Evolutionary conservation across 1,284 basidiomycete species (phyloP).

Genomic region (Cystobasidium slooffiae): DNA sequence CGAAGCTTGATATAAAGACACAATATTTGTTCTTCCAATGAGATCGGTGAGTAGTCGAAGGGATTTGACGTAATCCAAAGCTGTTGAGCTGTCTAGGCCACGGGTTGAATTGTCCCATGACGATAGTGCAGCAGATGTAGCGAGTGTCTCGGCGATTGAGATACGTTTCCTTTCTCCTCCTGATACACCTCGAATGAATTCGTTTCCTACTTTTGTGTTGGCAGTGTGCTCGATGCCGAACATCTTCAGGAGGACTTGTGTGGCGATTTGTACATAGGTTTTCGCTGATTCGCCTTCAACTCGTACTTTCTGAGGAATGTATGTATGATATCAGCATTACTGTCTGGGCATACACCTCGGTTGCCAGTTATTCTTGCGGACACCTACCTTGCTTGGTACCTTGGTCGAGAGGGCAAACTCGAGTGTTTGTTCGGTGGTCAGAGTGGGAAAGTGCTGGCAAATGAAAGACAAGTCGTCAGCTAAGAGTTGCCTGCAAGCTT

Average conservation of each 20-base stretch:
- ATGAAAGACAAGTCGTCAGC: neutral
- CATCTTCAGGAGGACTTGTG: slow-evolving; percentile 67
- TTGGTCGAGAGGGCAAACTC: slow-evolving; percentile 42
- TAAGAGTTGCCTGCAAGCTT: too few species aligned
- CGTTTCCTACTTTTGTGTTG: slow-evolving; percentile 78
- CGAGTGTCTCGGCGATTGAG: slow-evolving; percentile 43
- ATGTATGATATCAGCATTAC: neutral
- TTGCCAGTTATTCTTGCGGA: neutral
- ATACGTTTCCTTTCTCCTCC: slow-evolving; percentile 67
- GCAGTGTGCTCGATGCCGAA: slow-evolving; percentile 76
- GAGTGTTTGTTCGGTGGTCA: slow-evolving; percentile 63
- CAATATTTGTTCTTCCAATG: slow-evolving; percentile 75
- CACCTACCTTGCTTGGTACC: slow-evolving; percentile 18
- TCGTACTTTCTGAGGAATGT: slow-evolving; percentile 1
- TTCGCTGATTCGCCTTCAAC: slow-evolving; percentile 20
- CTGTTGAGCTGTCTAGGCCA: slow-evolving; percentile 74
- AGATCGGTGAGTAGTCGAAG: slow-evolving; percentile 78
- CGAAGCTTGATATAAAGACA: slow-evolving; percentile 77
- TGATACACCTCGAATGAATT: slow-evolving; percentile 54
- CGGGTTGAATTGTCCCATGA: slow-evolving; percentile 52
- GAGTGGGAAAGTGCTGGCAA: slow-evolving; percentile 67
- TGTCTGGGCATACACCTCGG: neutral
- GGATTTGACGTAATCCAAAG: slow-evolving; percentile 74
- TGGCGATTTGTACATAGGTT: slow-evolving; percentile 59
- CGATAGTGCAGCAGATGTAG: slow-evolving; percentile 48